A percentile compares a stretch with the other conserved stretches of the same genome.
phyloP scores from a whole-genome alignment of 140 eudicot species.

The Anethum foeniculum region DNA sequence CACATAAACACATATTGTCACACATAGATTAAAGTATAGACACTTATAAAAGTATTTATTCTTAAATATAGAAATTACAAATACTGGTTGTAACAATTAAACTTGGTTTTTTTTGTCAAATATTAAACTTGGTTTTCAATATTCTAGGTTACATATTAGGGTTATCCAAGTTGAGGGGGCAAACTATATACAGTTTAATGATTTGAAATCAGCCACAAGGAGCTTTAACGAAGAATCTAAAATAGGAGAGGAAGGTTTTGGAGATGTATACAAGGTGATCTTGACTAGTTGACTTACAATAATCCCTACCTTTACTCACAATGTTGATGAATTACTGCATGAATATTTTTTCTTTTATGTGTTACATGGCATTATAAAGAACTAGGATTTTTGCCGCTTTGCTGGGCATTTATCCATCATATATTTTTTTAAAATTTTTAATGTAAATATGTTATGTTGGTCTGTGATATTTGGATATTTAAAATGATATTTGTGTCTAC shows the following conservation, averaged over 20 bases:
- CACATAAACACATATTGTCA: too few species aligned
- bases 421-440: too few species aligned
- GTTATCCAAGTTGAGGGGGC: background rate
- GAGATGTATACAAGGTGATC: conserved; percentile 8
- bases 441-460: too few species aligned
- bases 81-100: too few species aligned
- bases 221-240: background rate
- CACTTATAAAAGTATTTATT: too few species aligned
- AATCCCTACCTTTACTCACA: background rate
- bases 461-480: too few species aligned
- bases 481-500: too few species aligned
- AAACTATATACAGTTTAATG: background rate
- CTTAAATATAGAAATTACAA: too few species aligned
- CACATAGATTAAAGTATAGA: too few species aligned
- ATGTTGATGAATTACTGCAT: background rate
- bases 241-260: background rate
- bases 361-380: conserved; percentile 43
- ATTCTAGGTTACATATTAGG: background rate
- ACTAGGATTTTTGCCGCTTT: too few species aligned
- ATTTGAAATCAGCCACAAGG: background rate
- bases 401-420: too few species aligned
- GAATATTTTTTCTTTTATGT: background rate
- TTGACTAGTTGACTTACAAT: background rate
- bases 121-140: background rate
- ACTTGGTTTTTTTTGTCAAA: background rate